Percentiles rank a stretch among this genome's conserved stretches.
Evolutionary conservation across 441 rosid species (phyloP).

Genomic region (Bruguiera hainesii): DNA sequence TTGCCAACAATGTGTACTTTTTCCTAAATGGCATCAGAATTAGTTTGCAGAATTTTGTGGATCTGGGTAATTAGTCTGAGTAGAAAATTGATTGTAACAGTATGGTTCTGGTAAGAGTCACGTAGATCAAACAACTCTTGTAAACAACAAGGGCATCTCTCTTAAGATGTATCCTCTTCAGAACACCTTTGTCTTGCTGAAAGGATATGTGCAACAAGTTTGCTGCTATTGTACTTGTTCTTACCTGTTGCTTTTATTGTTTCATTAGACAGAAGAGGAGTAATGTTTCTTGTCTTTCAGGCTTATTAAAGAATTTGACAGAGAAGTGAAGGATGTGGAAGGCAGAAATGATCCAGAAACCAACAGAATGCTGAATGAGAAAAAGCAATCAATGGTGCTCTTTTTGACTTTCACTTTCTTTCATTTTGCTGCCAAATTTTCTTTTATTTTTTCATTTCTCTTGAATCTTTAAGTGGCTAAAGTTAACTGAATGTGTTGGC

Average conservation of each 20-base stretch:
- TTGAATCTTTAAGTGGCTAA: constrained; percentile 3
- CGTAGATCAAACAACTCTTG: no score
- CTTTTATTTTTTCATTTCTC: neutral
- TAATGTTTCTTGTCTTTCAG: constrained; percentile 34
- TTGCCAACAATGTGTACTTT: no score
- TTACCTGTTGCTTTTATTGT: neutral
- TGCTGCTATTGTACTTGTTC: neutral
- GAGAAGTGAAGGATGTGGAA: constrained; percentile 71
- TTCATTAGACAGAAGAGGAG: neutral
- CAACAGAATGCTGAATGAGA: constrained; percentile 67
- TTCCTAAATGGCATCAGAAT: no score
- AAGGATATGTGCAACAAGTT: neutral
- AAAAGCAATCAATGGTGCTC: constrained; percentile 78
- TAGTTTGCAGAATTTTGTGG: no score
- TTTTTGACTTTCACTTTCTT: neutral
- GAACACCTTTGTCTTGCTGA: no score
- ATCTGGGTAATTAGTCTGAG: no score
- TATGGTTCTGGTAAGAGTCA: no score
- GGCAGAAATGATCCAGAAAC: constrained; percentile 56
- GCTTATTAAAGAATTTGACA: constrained; percentile 90
- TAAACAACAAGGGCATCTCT: no score
- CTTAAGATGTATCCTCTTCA: no score
- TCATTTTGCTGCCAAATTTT: neutral
- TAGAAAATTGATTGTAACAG: no score
- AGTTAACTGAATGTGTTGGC: constrained; percentile 21